Base-by-base conservation (phyloP, 352 stramenopile species). In the Pythium apleroticum region DNA sequence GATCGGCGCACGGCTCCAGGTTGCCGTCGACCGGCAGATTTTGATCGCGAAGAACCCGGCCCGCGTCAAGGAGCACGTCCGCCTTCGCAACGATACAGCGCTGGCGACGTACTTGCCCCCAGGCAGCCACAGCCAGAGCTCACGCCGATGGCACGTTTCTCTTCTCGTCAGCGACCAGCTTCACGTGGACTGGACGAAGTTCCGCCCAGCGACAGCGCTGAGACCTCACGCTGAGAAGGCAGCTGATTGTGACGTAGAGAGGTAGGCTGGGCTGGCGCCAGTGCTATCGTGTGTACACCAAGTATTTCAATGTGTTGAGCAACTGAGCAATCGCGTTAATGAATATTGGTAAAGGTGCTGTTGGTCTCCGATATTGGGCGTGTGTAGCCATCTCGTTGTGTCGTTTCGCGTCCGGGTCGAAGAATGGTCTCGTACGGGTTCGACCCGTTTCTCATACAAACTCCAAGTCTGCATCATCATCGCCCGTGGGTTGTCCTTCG, bases 131-230 rank as follows among this genome's bases (percentile, higher is more conserved):
- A 11, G 28, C 33, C 25, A 27, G 5, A 11, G 28, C 25, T 22
- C 50, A n/a, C 15, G 15, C 4, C 53, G 53, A 1, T 68, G 60
- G 60, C 27, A 31, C 12, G 60, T 73, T 8, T 60, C 55, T 33
- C 60, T 73, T 22, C 19, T 73, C 20, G 49, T 69, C 1, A 65
- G 66, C 27, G 60, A 73, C 22, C 27, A 35, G 6, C 9, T 65
- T 1, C 39, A n/a, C 12, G 45, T 63, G 10, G 57, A 60, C 19
- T 71, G 64, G 64, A 14, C 24, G 24, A 19, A 27, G 12, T 2
- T 39, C 39, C 39, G n/a, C 3, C 43, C n/a, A 14, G n/a, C 4
- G 20, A 6, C 43, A 15, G n/a, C 8, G 43, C 43, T 22, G 37
- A 46, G 15, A 22, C 37, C 15, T 22, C 37, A 46, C 15, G 37